Percentiles rank a stretch among this genome's conserved stretches.
phyloP scores from a whole-genome alignment of 129 eudicot species.

The Flaveria brownii region DNA sequence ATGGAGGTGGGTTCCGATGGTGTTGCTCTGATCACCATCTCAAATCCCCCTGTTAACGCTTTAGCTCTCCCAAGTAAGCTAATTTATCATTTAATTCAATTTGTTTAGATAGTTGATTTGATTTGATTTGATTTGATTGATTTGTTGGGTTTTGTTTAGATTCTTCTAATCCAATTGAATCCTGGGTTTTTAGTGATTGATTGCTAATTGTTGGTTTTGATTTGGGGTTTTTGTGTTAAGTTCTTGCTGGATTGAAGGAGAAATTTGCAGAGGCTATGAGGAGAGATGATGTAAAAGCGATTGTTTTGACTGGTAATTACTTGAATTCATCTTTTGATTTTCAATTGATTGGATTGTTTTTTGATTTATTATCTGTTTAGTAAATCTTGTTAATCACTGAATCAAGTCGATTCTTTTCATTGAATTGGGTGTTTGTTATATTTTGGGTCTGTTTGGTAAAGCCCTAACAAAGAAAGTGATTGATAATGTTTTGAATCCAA shows the following conservation, averaged over 20 bases:
- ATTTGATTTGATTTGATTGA: background rate
- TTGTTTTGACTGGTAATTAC: conserved; percentile 74
- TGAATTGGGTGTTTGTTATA: background rate
- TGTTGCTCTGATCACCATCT: conserved; percentile 71
- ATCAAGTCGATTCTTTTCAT: background rate
- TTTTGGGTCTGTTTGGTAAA: conserved; percentile 14
- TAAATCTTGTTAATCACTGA: background rate
- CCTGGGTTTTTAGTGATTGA: background rate
- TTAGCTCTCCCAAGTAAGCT: conserved; percentile 61
- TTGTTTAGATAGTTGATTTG: background rate
- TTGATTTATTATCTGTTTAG: conserved; percentile 9
- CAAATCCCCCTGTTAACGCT: conserved; percentile 87
- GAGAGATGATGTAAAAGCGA: conserved; percentile 87
- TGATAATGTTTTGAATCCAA: background rate
- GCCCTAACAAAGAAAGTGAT: conserved; percentile 1
- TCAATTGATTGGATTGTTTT: background rate
- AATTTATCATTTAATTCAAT: background rate
- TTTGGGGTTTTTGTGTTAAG: conserved; percentile 30
- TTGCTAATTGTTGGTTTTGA: background rate
- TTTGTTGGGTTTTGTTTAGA: background rate
- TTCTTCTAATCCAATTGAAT: background rate
- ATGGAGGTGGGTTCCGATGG: conserved; percentile 84
- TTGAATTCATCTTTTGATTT: background rate
- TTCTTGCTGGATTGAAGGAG: conserved; percentile 74
- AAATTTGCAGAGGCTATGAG: conserved; percentile 68